These are phyloP conservation scores for Metarhizium anisopliae DNA, from an alignment of 2,329 filamentous ascomycete genomes.

Conservation along the genomic window DNA sequence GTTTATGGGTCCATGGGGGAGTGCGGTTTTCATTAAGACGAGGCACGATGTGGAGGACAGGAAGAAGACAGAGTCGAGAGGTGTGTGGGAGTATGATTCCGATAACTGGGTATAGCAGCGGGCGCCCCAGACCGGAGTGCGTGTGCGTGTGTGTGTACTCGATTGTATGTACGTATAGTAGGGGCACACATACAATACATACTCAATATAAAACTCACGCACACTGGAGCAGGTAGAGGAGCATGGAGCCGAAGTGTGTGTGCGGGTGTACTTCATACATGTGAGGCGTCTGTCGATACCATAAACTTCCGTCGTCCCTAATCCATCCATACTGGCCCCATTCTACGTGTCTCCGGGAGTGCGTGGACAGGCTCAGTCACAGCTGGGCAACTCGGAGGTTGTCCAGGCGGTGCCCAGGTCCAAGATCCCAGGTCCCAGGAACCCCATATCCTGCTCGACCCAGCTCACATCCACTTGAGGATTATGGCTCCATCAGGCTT, in stretches of 20 bases:
- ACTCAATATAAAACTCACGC: neutral
- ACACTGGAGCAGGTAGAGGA: neutral
- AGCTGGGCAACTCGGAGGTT: neutral
- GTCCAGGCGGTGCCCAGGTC: neutral
- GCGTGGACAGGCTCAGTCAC: neutral
- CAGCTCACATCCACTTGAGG: slow-evolving; percentile 2
- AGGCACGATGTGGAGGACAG: neutral
- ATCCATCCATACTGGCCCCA: neutral
- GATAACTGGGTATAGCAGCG: slow-evolving; percentile 4
- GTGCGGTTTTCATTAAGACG: slow-evolving; percentile 6
- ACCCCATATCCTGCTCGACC: neutral
- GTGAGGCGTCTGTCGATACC: neutral
- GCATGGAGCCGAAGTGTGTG: neutral
- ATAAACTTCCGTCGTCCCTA: neutral
- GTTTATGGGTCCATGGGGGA: slow-evolving; percentile 5
- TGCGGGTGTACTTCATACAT: neutral
- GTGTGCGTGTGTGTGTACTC: neutral
- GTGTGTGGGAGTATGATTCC: slow-evolving; percentile 7
- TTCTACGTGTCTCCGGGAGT: neutral
- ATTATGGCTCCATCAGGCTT: slow-evolving; percentile 3
- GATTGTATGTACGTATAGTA: no score
- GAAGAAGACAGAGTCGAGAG: slow-evolving; percentile 4
- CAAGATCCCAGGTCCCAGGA: neutral
- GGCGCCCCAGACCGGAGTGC: neutral
- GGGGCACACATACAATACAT: neutral